Conservation (phyloP, 805 yeast species). For the baker's yeast (Saccharomyces cerevisiae) region DNA sequence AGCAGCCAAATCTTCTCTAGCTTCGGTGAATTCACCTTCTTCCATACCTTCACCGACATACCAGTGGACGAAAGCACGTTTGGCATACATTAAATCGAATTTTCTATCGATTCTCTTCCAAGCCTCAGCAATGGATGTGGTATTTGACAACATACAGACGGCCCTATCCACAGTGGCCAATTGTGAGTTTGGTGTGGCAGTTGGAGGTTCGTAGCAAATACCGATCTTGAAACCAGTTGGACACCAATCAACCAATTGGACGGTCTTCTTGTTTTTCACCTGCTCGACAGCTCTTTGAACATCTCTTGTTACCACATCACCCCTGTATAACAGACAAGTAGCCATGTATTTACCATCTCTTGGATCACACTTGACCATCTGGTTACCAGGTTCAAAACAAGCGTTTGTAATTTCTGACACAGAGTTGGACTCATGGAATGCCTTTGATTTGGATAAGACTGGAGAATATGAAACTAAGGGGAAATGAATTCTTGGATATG, state of each 20-base stretch:
- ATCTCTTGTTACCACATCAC: conserved; percentile 92
- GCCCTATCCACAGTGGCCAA: conserved; percentile 87
- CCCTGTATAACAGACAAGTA: conserved; percentile 88
- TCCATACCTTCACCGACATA: conserved; percentile 98
- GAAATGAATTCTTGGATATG: conserved; percentile 97
- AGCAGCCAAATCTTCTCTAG: conserved; percentile 92
- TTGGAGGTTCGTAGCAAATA: conserved; percentile 92
- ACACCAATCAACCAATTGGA: conserved; percentile 95
- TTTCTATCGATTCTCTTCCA: conserved; percentile 93
- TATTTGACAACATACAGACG: conserved; percentile 89
- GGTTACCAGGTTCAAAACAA: conserved; percentile 93
- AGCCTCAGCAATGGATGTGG: conserved; percentile 94
- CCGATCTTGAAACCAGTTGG: conserved; percentile 98
- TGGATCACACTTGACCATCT: conserved; percentile 96
- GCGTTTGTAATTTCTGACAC: conserved; percentile 89
- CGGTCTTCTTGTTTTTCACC: conserved; percentile 83
- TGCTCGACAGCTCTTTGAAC: conserved; percentile 88
- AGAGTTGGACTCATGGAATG: conserved; percentile 87
- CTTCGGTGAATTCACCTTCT: conserved; percentile 95
- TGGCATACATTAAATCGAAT: conserved; percentile 92
- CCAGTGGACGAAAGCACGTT: conserved; percentile 98
- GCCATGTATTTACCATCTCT: conserved; percentile 95
- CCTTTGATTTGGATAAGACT: conserved; percentile 77
- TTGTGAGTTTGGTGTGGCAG: conserved; percentile 77
- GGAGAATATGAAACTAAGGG: conserved; percentile 95